Conservation (phyloP, 192 early-diverging fungal species). For the Backusella macrospora region DNA sequence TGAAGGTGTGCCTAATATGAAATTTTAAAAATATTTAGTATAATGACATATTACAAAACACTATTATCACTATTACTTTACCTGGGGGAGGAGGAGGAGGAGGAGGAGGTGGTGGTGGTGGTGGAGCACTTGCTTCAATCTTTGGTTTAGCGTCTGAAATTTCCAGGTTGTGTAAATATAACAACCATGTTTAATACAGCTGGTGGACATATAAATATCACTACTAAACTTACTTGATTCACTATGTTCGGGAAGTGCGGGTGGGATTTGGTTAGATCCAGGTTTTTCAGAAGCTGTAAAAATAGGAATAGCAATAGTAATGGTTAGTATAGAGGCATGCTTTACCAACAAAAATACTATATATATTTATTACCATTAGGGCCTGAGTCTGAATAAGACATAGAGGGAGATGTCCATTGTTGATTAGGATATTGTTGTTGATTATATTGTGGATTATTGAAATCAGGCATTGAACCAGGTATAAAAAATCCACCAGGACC, state of each 20-base stretch:
- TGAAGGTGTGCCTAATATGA: not conserved
- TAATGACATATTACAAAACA: not conserved
- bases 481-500: conserved; percentile 30
- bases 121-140: not conserved
- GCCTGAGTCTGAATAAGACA: conserved; percentile 1
- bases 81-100: not conserved
- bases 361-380: not conserved
- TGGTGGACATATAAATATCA: not conserved
- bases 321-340: not conserved
- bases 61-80: not conserved
- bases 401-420: conserved; percentile 28
- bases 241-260: not conserved
- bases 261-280: not conserved
- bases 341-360: not conserved
- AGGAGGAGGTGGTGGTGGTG: not conserved
- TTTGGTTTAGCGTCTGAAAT: not conserved
- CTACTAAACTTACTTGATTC: not conserved
- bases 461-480: conserved; percentile 16
- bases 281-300: not conserved
- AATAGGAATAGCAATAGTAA: not conserved
- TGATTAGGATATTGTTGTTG: conserved; percentile 17
- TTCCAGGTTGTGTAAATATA: not conserved
- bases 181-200: not conserved
- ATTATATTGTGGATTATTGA: not conserved
- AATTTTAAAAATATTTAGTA: not conserved